These are phyloP conservation scores for Penicillium decumbens DNA, from an alignment of 2,329 filamentous ascomycete genomes.

Conservation along the genomic window DNA sequence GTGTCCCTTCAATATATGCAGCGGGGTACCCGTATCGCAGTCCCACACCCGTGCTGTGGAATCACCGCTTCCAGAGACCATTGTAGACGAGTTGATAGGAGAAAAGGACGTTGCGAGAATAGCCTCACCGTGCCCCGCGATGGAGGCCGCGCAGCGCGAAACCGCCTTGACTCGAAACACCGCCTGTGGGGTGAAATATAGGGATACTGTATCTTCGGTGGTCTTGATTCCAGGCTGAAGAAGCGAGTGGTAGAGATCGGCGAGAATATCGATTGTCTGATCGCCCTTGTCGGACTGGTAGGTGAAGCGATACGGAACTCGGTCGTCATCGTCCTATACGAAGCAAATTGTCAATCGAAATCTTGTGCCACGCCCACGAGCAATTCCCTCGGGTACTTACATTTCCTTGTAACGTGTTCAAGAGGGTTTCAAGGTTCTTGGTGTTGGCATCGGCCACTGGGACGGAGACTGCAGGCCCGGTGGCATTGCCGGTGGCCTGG, in stretches of 20 bases:
- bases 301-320: constrained; percentile 63
- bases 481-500: constrained; percentile 64
- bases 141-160: constrained; percentile 80
- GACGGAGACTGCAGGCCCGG: constrained; percentile 67
- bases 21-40: constrained; percentile 84
- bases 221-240: constrained; percentile 50
- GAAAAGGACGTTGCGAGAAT: constrained; percentile 85
- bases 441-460: constrained; percentile 79
- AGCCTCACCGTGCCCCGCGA: constrained; percentile 85
- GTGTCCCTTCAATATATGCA: constrained; percentile 81
- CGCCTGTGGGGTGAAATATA: constrained; percentile 73
- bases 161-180: constrained; percentile 92
- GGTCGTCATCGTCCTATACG: constrained; percentile 53
- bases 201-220: constrained; percentile 58
- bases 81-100: constrained; percentile 66
- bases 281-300: constrained; percentile 46
- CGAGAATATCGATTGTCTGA: constrained; percentile 44
- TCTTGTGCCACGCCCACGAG: neutral
- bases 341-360: neutral
- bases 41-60: constrained; percentile 92
- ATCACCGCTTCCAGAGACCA: constrained; percentile 88
- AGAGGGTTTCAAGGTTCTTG: constrained; percentile 79
- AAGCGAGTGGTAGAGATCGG: constrained; percentile 49
- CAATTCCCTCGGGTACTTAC: constrained; percentile 42
- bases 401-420: constrained; percentile 78